Evolutionary conservation across 805 yeast species (phyloP).

Genomic region (Huiozyma naganishii): DNA sequence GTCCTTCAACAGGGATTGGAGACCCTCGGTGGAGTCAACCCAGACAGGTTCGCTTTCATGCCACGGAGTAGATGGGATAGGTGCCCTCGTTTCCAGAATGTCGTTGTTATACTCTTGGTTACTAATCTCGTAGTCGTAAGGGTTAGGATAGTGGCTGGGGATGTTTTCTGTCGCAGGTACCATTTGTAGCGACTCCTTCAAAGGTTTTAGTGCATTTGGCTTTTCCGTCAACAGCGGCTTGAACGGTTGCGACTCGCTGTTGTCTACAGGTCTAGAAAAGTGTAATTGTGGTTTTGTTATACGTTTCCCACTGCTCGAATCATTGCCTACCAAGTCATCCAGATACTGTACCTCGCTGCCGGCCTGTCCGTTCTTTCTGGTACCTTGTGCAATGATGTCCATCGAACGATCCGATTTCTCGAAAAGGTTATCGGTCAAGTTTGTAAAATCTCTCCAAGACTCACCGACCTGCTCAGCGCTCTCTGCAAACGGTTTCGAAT

Average conservation of each 20-base stretch:
- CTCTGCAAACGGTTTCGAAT: conserved; percentile 15
- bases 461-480: conserved; percentile 37
- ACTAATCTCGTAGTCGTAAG: conserved; percentile 68
- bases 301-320: conserved; percentile 19
- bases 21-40: conserved; percentile 50
- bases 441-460: conserved; percentile 53
- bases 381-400: conserved; percentile 31
- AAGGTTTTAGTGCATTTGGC: conserved; percentile 55
- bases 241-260: conserved; percentile 62
- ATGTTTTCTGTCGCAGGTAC: conserved; percentile 30
- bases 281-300: conserved; percentile 58
- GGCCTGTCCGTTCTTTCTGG: conserved; percentile 8
- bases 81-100: conserved; percentile 37
- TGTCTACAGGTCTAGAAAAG: conserved; percentile 53
- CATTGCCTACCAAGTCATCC: conserved; percentile 32
- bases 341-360: conserved; percentile 33
- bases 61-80: conserved; percentile 55
- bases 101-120: conserved; percentile 55
- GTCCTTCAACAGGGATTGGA: conserved; percentile 44
- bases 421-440: conserved; percentile 54
- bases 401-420: conserved; percentile 68
- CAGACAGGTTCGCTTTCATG: conserved; percentile 50
- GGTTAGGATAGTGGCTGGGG: conserved; percentile 63
- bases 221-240: conserved; percentile 60
- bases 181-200: conserved; percentile 40